Evolutionary conservation across 176 grass and related monocot genomes (phyloP), one percentile per base, ranked within the genome.

Genomic region (Oryza nivara): DNA sequence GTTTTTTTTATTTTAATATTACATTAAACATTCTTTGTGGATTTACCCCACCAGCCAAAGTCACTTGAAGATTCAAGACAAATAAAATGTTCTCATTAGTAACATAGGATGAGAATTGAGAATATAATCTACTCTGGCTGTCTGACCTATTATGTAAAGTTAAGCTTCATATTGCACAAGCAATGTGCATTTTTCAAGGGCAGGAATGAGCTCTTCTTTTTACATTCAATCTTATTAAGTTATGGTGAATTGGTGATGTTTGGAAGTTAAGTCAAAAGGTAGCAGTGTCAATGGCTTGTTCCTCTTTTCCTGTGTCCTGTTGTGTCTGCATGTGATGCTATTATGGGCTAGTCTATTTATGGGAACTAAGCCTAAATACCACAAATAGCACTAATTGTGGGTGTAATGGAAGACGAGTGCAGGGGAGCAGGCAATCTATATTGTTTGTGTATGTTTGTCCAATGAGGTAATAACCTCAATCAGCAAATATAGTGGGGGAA

Each of bases 101-200:
- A 65, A 63, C 19, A 61, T 40, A 17, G 23, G 48, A 52, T 60
- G 16, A 61, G 23, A 84, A 83, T 32, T 58, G 16, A 71, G 38
- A 63, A 9, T 61, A 22, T 61, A 22, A 7, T 63, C 8, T 58
- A 2, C 22, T 54, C n/a, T 35, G 11, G 30, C 17, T 13, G 40
- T 34, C 35, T 77, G 47, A 41, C 9, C 38, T 54, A 26, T 15
- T 61, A 16, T 85, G 68, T 70, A 43, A 65, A n/a, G 46, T 36
- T 36, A 72, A 44, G 54, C 71, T 34, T 80, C 30, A 46, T 88
- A 76, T 70, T 77, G 26, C 49, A 58, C 69, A 71, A 71, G 65
- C 9, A 15, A 77, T 72, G 52, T 64, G 16, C 76, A 82, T 47
- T 82, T 82, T 22, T 68, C 38, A 63, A 82, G 52, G 30, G n/a